Evolutionary conservation across 2,329 filamentous ascomycete genomes (phyloP).

Genomic region (Acarospora socialis): DNA sequence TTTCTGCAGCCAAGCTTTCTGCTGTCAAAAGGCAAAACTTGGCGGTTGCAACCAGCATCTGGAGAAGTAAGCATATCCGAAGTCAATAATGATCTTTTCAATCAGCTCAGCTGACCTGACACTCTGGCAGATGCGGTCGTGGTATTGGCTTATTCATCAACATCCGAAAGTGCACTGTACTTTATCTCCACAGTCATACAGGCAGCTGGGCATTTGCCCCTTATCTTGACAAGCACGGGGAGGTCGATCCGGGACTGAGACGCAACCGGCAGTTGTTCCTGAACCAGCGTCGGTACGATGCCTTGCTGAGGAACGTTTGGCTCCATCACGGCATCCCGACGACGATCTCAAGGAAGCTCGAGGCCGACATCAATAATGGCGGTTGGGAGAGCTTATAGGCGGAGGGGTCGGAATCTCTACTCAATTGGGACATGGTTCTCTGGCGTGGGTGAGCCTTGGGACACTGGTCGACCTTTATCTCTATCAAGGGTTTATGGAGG

Average conservation of each 20-base stretch:
- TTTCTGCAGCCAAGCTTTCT: slow-evolving; percentile 86
- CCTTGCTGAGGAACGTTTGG: slow-evolving; percentile 73
- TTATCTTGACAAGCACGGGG: slow-evolving; percentile 91
- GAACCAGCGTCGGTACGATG: slow-evolving; percentile 88
- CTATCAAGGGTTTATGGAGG: too few relatives aligned
- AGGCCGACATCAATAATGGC: slow-evolving; percentile 92
- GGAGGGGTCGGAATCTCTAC: too few relatives aligned
- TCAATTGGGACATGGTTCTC: too few relatives aligned
- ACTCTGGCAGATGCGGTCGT: slow-evolving; percentile 58
- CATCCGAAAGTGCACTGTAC: slow-evolving; percentile 85
- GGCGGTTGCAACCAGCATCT: slow-evolving; percentile 89
- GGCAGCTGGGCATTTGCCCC: slow-evolving; percentile 80
- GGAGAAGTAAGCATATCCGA: slow-evolving; percentile 46
- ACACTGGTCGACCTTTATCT: too few relatives aligned
- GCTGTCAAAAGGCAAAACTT: slow-evolving; percentile 61
- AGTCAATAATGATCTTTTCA: background rate
- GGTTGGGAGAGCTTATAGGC: slow-evolving; percentile 99
- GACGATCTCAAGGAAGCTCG: slow-evolving; percentile 75
- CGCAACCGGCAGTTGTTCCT: slow-evolving; percentile 81
- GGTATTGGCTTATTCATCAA: slow-evolving; percentile 92
- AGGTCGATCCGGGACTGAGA: slow-evolving; percentile 80
- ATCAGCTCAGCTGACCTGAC: background rate
- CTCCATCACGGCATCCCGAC: slow-evolving; percentile 75
- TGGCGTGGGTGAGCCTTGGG: too few relatives aligned
- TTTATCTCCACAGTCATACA: slow-evolving; percentile 68